Evolutionary conservation across 1,284 basidiomycete species (phyloP).

Genomic region (Ceratobasidium sp.): DNA sequence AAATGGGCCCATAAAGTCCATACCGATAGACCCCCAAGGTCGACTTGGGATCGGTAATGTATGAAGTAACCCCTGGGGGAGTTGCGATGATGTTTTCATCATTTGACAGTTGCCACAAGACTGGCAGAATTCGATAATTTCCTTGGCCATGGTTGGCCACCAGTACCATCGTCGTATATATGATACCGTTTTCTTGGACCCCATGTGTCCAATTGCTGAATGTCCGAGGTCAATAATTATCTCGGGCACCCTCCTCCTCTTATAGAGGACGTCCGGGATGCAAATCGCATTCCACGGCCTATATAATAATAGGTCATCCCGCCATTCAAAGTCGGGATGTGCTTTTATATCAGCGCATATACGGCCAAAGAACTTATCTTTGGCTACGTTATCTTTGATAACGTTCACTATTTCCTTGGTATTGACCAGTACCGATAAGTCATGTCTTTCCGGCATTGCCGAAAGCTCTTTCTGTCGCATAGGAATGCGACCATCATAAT

Average conservation of each 20-base stretch:
- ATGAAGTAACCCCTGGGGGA: conserved; percentile 50
- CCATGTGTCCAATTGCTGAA: too few relatives aligned
- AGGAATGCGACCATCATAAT: neutral
- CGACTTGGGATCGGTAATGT: conserved; percentile 48
- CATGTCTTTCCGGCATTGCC: neutral
- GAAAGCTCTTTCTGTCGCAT: neutral
- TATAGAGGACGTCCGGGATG: too few relatives aligned
- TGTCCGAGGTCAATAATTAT: too few relatives aligned
- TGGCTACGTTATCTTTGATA: conserved; percentile 41
- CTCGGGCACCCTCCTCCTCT: too few relatives aligned
- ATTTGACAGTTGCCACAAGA: conserved; percentile 37
- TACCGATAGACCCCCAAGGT: conserved; percentile 54
- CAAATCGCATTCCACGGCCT: too few relatives aligned
- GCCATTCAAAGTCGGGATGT: too few relatives aligned
- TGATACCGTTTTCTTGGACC: neutral
- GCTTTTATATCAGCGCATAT: conserved; percentile 2
- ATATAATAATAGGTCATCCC: too few relatives aligned
- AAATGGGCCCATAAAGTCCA: conserved; percentile 58
- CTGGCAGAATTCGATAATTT: conserved; percentile 36
- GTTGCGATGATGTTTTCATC: conserved; percentile 36
- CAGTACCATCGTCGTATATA: conserved; percentile 39
- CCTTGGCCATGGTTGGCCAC: conserved; percentile 42
- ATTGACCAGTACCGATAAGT: conserved; percentile 36
- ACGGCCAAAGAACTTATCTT: conserved; percentile 31
- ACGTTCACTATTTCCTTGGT: too few relatives aligned